phyloP scores from a whole-genome alignment of 768 basidiomycete species.

The Mycena haematopus region DNA sequence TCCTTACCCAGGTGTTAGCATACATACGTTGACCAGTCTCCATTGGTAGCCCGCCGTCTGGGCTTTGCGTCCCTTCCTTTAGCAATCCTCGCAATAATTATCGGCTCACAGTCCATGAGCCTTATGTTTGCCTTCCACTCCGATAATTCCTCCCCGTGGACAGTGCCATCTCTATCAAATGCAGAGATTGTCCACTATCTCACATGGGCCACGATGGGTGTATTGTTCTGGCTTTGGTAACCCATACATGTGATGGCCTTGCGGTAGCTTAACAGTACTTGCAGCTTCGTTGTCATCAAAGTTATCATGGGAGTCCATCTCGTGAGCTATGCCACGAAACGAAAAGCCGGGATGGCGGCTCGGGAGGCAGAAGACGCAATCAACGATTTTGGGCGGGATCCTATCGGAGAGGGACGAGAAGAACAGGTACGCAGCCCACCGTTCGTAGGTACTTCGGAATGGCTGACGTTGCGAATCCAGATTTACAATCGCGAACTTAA shows the following conservation, averaged over 20 bases:
- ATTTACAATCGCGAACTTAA: constrained; percentile 85
- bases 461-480: constrained; percentile 41
- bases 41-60: constrained; percentile 89
- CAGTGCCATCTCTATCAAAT: constrained; percentile 49
- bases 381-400: constrained; percentile 90
- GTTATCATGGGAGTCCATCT: constrained; percentile 91
- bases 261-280: not conserved
- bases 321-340: constrained; percentile 79
- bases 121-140: constrained; percentile 62
- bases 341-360: constrained; percentile 79
- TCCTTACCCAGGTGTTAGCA: constrained; percentile 54
- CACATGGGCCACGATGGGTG: constrained; percentile 70
- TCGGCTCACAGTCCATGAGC: constrained; percentile 74
- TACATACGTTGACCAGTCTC: constrained; percentile 94
- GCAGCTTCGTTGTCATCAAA: constrained; percentile 86
- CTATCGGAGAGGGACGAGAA: constrained; percentile 88
- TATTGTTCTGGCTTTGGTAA: constrained; percentile 89
- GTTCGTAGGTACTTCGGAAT: not conserved
- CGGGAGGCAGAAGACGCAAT: constrained; percentile 76
- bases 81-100: constrained; percentile 80
- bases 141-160: constrained; percentile 52
- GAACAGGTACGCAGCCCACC: constrained; percentile 68
- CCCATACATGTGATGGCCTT: constrained; percentile 33
- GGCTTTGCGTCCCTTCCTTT: constrained; percentile 94
- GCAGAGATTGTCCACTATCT: constrained; percentile 58